Base-by-base conservation (phyloP, 1,284 basidiomycete species). In the Ustilago crameri region DNA sequence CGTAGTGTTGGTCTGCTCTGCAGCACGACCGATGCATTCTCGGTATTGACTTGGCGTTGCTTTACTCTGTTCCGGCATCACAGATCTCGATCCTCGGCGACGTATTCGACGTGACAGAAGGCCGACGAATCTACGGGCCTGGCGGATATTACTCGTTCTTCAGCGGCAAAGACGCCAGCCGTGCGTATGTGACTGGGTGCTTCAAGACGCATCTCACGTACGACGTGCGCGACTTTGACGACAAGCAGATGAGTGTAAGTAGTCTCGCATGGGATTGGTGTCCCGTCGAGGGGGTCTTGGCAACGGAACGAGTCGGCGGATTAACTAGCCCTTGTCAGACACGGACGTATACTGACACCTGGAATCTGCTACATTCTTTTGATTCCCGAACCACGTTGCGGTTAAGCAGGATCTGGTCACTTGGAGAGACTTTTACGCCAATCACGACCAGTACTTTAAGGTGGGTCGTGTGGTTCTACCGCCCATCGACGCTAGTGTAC, bases 41-140 rank as follows among this genome's bases (percentile, higher is more conserved):
- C 24, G 8, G 47, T 49, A 20, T 24, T 32, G 22, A 24, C 7
- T 24, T 23, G 9, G 23, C 5, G 18, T 23, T 37, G 32, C 35
- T 18, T n/a, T 26, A 2, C 34, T 44, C 35, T 37, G 35, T 8
- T 37, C 5, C 15, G 22, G 26, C 7, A 30, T 12, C 7, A 12
- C 30, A 61, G 58, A 51, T 79, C 23, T 60, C 74, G 22, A 91
- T 98, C 79, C 91, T 93, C 80, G 92, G 93, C 18, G 90, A 92
- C 54, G 93, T 98, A 2, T 98, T 90, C 85, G 95, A 98, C 81
- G 95, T 98, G 41, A 89, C 89, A 34, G 85, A 85, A 42, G 89
- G 89, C 74, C 87, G 89, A 47, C 86, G 88, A 59, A 89, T 92
- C n/a, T 98, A 98, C 84, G 93, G 93, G 1, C 76, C 76, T 0